Conservation (phyloP, 2,329 filamentous ascomycete genomes). For the Diplodia sapinea region DNA sequence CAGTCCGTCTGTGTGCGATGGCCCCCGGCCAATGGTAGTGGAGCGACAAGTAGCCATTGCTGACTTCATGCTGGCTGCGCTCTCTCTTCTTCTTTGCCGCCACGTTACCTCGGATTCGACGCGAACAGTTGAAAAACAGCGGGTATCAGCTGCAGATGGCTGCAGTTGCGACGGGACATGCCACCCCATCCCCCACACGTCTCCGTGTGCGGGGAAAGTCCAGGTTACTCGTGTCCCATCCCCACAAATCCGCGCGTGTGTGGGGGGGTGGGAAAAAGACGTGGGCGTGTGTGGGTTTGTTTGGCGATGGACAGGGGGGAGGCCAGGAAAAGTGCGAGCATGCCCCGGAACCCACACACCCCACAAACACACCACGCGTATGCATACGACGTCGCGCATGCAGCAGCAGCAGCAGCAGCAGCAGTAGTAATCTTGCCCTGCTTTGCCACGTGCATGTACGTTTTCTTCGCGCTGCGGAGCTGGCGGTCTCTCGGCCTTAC, state of each 20-base stretch:
- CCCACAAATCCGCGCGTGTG: neutral
- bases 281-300: neutral
- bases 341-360: neutral
- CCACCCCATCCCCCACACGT: neutral
- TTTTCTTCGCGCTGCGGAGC: neutral
- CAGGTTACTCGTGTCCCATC: neutral
- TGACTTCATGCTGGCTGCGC: neutral
- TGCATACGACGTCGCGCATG: neutral
- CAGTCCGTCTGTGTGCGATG: too few relatives aligned
- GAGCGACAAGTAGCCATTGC: neutral
- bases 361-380: too few relatives aligned
- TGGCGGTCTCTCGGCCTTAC: neutral
- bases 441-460: too few relatives aligned
- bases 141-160: neutral
- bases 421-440: too few relatives aligned
- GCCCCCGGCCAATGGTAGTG: too few relatives aligned
- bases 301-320: neutral
- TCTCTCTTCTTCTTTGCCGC: neutral
- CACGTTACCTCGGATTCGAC: neutral
- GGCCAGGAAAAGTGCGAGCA: neutral
- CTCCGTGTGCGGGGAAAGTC: neutral
- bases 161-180: conserved; percentile 1
- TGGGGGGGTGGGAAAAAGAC: neutral
- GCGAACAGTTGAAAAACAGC: neutral
- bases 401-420: neutral